Conservation (phyloP, 257 asterid species). For the Forsythia suspensa region DNA sequence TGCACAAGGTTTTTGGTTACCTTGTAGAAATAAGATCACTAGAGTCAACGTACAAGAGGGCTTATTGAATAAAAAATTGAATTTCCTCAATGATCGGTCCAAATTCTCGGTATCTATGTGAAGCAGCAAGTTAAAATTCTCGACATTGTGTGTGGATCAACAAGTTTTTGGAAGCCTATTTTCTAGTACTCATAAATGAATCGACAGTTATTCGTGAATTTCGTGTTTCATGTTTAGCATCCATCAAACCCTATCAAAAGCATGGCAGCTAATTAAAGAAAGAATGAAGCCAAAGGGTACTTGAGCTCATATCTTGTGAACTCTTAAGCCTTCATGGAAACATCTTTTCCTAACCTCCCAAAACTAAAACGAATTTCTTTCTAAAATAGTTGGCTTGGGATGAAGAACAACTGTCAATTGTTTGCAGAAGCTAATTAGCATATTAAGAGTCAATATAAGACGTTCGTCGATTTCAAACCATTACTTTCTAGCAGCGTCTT, state of each 20-base stretch:
- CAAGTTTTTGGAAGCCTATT: not conserved
- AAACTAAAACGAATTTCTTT: not conserved
- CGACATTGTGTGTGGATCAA: not conserved
- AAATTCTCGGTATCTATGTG: not conserved
- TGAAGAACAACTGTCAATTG: not conserved
- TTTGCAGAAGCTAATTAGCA: not conserved
- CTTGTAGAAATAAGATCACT: too few species aligned
- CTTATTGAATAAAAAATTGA: not conserved
- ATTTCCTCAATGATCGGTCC: not conserved
- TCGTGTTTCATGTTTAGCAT: not conserved
- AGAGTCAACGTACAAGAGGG: not conserved
- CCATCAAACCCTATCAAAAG: not conserved
- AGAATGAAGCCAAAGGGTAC: not conserved
- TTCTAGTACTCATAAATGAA: not conserved
- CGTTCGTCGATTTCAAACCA: not conserved
- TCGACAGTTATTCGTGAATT: not conserved
- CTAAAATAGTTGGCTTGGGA: not conserved
- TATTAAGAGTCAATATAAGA: not conserved
- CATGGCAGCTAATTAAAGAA: not conserved
- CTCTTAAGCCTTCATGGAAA: not conserved
- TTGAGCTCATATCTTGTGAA: not conserved
- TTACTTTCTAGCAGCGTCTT: not conserved
- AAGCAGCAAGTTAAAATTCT: not conserved
- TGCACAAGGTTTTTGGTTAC: too few species aligned
- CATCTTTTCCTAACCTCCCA: not conserved